A percentile compares a stretch with the other conserved stretches of the same genome.
phyloP scores from a whole-genome alignment of 208 protist genomes.

The Crithidia acanthocephali region DNA sequence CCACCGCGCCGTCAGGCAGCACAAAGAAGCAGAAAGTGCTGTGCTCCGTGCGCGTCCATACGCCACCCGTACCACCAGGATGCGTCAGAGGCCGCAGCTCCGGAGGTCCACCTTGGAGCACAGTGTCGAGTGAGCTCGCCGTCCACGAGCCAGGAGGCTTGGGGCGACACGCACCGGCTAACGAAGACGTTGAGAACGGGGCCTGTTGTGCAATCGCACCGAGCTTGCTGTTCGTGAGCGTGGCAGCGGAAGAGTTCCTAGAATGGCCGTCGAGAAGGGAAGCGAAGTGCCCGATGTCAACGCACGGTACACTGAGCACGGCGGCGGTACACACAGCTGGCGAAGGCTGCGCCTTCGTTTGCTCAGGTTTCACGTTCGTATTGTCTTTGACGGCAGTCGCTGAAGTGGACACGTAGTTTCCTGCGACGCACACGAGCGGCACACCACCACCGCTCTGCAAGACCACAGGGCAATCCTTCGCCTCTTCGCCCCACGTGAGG shows the following conservation, averaged over 20 bases:
- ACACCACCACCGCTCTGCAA: neutral
- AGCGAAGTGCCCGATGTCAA: slow-evolving; percentile 14
- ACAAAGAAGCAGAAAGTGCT: slow-evolving; percentile 17
- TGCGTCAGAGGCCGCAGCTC: neutral
- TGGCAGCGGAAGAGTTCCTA: neutral
- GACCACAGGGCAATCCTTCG: neutral
- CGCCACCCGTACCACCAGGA: neutral
- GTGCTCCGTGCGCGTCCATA: neutral
- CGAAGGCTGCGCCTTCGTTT: neutral
- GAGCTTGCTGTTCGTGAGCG: neutral
- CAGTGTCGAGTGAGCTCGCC: neutral
- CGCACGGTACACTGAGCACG: slow-evolving; percentile 26
- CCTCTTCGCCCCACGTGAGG: slow-evolving; percentile 2
- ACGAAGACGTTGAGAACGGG: too few species aligned
- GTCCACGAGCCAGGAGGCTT: slow-evolving; percentile 19
- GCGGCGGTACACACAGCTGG: slow-evolving; percentile 27
- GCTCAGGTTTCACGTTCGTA: neutral
- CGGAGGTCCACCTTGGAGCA: neutral
- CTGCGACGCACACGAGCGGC: neutral
- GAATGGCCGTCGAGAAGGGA: neutral
- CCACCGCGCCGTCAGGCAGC: slow-evolving; percentile 22
- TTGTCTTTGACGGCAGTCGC: neutral
- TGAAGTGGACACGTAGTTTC: neutral
- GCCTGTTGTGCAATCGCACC: too few species aligned
- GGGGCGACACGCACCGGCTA: too few species aligned